Conservation (phyloP, 768 basidiomycete species). For the Cyclocybe aegerita region DNA sequence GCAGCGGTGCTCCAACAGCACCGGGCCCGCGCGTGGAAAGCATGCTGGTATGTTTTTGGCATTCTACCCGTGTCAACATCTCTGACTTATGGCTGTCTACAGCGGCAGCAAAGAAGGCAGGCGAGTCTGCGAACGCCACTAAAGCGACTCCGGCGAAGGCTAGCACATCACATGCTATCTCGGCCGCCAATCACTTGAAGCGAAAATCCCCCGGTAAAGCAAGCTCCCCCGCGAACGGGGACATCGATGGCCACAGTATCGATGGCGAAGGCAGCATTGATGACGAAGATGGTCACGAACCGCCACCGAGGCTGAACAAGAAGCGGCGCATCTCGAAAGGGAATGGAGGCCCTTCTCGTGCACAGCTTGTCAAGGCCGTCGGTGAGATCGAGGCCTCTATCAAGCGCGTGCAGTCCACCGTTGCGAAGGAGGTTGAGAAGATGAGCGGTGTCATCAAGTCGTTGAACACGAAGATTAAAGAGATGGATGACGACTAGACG, state of each 20-base stretch:
- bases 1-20: slow-evolving; percentile 47
- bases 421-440: slow-evolving; percentile 34
- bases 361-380: slow-evolving; percentile 31
- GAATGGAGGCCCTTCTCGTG: slow-evolving; percentile 23
- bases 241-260: slow-evolving; percentile 19
- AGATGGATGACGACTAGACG: slow-evolving; percentile 30
- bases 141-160: slow-evolving; percentile 15
- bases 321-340: slow-evolving; percentile 33
- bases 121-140: slow-evolving; percentile 15
- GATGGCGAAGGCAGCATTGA: slow-evolving; percentile 34
- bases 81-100: slow-evolving; percentile 8
- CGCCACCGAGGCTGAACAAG: slow-evolving; percentile 27
- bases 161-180: neutral
- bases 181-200: slow-evolving; percentile 16
- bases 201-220: slow-evolving; percentile 27
- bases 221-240: slow-evolving; percentile 17
- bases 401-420: slow-evolving; percentile 31
- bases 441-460: slow-evolving; percentile 29
- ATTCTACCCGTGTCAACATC: slow-evolving; percentile 3
- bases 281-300: slow-evolving; percentile 30
- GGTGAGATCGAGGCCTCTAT: slow-evolving; percentile 34
- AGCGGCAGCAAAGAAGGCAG: slow-evolving; percentile 22
- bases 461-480: slow-evolving; percentile 30
- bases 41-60: slow-evolving; percentile 30
- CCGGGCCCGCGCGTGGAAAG: slow-evolving; percentile 40